Conservation (phyloP, 2,329 filamentous ascomycete species). For the Trichoderma harzianum region DNA sequence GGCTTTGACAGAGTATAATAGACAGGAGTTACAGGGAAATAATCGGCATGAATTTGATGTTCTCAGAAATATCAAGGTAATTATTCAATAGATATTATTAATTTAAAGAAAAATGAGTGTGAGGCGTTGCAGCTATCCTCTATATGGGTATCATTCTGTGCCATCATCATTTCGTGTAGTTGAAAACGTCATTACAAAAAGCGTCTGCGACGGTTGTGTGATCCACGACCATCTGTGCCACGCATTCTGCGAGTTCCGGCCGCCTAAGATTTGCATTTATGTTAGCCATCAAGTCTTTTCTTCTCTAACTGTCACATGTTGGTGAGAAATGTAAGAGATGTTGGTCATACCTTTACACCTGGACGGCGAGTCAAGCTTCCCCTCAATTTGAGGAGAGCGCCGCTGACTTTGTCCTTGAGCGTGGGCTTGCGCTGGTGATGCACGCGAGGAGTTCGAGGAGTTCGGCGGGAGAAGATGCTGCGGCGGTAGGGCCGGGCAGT, state of each 20-base stretch:
- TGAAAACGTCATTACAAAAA: slow-evolving; percentile 9
- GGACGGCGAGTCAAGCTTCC: slow-evolving; percentile 66
- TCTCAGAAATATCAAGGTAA: slow-evolving; percentile 9
- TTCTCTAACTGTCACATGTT: fast-evolving
- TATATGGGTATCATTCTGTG: neutral
- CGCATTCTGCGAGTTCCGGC: slow-evolving; percentile 71
- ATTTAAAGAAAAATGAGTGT: neutral
- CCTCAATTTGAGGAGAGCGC: slow-evolving; percentile 70
- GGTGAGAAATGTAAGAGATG: neutral
- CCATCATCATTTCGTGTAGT: neutral
- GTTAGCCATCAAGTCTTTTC: neutral
- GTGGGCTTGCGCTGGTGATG: slow-evolving; percentile 66
- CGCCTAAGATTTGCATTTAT: slow-evolving; percentile 50
- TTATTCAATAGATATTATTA: slow-evolving; percentile 13
- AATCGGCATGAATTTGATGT: slow-evolving; percentile 9
- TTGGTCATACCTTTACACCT: slow-evolving; percentile 59
- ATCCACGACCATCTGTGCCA: slow-evolving; percentile 67
- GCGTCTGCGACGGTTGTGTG: slow-evolving; percentile 33
- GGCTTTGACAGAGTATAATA: slow-evolving; percentile 19
- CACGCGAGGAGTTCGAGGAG: slow-evolving; percentile 43
- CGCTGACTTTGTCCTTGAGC: slow-evolving; percentile 74
- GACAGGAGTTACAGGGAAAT: neutral
- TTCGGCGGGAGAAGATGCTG: slow-evolving; percentile 39
- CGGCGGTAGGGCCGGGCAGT: slow-evolving; percentile 38
- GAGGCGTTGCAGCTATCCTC: neutral